phyloP scores from a whole-genome alignment of 495 filamentous ascomycete species.

The Lasiosphaeria hispida region DNA sequence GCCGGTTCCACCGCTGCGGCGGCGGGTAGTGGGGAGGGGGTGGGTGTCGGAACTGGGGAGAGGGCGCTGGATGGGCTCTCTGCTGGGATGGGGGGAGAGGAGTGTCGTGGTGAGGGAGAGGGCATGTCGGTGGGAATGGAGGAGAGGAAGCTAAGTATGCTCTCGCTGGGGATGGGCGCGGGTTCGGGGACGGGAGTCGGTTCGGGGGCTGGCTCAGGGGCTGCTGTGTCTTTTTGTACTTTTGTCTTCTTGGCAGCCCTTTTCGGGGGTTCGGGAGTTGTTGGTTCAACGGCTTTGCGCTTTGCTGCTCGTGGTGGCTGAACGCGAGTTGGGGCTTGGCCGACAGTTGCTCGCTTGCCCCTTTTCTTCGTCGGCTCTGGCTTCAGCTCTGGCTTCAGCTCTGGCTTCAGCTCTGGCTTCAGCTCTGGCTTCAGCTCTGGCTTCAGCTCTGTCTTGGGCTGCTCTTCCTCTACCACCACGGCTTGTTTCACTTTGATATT shows the following conservation, averaged over 20 bases:
- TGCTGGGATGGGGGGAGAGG: no score
- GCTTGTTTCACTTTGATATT: no score
- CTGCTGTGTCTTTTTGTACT: not conserved
- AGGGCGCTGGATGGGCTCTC: no score
- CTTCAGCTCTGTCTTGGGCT: no score
- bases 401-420: not conserved
- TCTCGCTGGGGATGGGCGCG: not conserved
- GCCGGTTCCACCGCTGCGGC: not conserved
- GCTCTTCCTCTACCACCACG: no score
- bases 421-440: not conserved
- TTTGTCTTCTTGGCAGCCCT: not conserved
- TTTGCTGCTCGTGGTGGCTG: slow-evolving; percentile 29
- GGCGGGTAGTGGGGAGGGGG: not conserved
- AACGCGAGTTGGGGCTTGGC: slow-evolving; percentile 20
- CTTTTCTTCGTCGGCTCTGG: not conserved
- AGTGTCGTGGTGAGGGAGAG: no score
- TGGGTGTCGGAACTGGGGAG: not conserved
- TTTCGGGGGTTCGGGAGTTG: not conserved
- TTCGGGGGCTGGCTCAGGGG: no score
- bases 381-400: not conserved
- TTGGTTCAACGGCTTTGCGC: slow-evolving; percentile 10
- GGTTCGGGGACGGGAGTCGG: not conserved
- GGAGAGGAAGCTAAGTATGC: no score
- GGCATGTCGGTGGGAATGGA: no score
- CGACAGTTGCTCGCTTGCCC: slow-evolving; percentile 2